Percentiles rank a stretch among this genome's conserved stretches.
These are phyloP conservation scores for Pyronema domesticum DNA, from an alignment of 495 filamentous ascomycete genomes.

Conservation along the genomic window DNA sequence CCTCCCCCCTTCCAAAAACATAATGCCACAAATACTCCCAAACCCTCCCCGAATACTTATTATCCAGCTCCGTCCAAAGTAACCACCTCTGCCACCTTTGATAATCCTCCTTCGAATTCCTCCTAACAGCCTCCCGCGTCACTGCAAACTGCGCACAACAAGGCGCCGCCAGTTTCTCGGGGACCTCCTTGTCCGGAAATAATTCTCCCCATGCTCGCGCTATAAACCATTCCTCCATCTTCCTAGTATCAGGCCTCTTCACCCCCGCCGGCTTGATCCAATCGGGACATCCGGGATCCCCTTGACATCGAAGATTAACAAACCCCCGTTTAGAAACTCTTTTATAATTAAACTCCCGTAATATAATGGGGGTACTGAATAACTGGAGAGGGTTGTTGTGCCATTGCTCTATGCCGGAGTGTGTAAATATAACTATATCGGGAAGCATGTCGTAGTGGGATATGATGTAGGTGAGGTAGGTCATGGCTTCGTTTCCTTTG, in stretches of 20 bases:
- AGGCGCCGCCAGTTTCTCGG: slow-evolving; percentile 34
- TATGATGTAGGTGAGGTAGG: slow-evolving; percentile 40
- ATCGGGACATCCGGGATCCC: slow-evolving; percentile 44
- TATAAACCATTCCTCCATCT: slow-evolving; percentile 14
- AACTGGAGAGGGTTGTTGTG: slow-evolving; percentile 34
- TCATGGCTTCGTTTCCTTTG: slow-evolving; percentile 41
- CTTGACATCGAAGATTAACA: slow-evolving; percentile 47
- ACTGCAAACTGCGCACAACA: slow-evolving; percentile 63
- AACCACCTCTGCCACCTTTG: slow-evolving; percentile 41
- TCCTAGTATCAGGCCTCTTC: slow-evolving; percentile 9
- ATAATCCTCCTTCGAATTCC: slow-evolving; percentile 37
- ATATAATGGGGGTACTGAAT: slow-evolving; percentile 15
- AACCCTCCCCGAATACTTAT: slow-evolving; percentile 42
- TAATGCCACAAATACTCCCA: slow-evolving; percentile 64
- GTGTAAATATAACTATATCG: slow-evolving; percentile 31
- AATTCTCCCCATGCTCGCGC: slow-evolving; percentile 37
- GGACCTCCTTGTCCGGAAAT: slow-evolving; percentile 36
- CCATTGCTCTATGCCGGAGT: slow-evolving; percentile 31
- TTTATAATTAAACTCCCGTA: slow-evolving; percentile 21
- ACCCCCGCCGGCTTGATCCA: slow-evolving; percentile 36
- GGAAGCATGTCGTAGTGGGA: slow-evolving; percentile 32
- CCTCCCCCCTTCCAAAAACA: slow-evolving; percentile 31
- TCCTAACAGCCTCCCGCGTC: slow-evolving; percentile 32
- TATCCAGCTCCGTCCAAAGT: slow-evolving; percentile 37
- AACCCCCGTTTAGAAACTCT: slow-evolving; percentile 32